A percentile compares a stretch with the other conserved stretches of the same genome.
phyloP scores from a whole-genome alignment of 805 yeast genomes.

The Kuraishia hungarica region DNA sequence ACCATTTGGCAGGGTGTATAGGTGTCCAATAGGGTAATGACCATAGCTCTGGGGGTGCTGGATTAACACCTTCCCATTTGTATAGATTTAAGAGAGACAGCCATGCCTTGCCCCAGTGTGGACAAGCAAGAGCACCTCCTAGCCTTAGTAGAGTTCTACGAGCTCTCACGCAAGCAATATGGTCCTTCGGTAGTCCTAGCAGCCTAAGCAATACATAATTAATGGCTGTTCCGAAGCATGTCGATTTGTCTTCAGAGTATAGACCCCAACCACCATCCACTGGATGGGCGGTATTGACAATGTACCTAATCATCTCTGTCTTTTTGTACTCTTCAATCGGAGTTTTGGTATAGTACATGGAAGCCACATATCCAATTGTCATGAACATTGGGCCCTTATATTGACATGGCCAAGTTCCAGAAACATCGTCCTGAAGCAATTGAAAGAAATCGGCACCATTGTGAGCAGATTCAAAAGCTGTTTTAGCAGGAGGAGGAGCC shows the following conservation, averaged over 20 bases:
- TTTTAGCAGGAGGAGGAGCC: constrained; percentile 16
- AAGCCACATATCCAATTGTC: constrained; percentile 81
- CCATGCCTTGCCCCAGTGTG: constrained; percentile 99
- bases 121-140: constrained; percentile 87
- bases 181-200: constrained; percentile 65
- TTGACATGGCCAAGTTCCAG: constrained; percentile 88
- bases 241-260: constrained; percentile 85
- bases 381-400: constrained; percentile 98
- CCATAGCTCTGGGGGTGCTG: constrained; percentile 97
- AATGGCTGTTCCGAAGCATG: constrained; percentile 89
- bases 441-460: constrained; percentile 69
- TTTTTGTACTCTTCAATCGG: constrained; percentile 59
- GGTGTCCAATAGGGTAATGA: constrained; percentile 73
- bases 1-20: constrained; percentile 94
- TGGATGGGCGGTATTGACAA: constrained; percentile 90
- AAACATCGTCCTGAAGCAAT: constrained; percentile 58
- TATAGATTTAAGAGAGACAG: constrained; percentile 71
- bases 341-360: constrained; percentile 59
- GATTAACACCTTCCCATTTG: constrained; percentile 95
- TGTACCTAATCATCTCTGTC: constrained; percentile 71
- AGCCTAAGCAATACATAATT: constrained; percentile 79
- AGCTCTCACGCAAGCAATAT: constrained; percentile 74
- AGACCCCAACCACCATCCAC: constrained; percentile 99
- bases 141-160: constrained; percentile 55
- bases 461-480: constrained; percentile 45